Evolutionary conservation across 495 filamentous ascomycete genomes (phyloP).

Genomic region (Podospora appendiculata): DNA sequence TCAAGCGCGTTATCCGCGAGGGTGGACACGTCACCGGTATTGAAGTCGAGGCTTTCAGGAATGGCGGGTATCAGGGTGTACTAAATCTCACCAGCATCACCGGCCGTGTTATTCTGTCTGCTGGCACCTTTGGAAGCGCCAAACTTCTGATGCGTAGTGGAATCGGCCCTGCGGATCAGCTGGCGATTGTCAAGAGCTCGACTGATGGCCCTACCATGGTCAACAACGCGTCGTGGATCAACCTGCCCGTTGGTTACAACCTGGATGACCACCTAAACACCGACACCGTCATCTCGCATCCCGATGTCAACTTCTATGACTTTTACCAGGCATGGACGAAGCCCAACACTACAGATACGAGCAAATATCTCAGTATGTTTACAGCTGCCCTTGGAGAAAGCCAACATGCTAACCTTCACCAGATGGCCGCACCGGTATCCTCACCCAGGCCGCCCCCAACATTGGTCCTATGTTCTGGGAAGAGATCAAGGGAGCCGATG

Average conservation of each 20-base stretch:
- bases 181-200: conserved; percentile 45
- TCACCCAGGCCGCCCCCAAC: conserved; percentile 63
- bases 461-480: conserved; percentile 58
- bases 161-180: conserved; percentile 58
- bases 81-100: conserved; percentile 49
- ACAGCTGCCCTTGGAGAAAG: no score
- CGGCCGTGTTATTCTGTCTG: conserved; percentile 61
- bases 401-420: no score
- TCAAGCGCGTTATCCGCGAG: conserved; percentile 56
- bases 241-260: conserved; percentile 67
- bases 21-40: conserved; percentile 58
- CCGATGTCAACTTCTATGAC: conserved; percentile 54
- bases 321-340: conserved; percentile 52
- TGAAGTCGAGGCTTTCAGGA: conserved; percentile 51
- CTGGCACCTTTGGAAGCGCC: conserved; percentile 64
- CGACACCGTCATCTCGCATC: conserved; percentile 55
- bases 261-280: conserved; percentile 70
- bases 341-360: conserved; percentile 27
- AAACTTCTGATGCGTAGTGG: conserved; percentile 58
- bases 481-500: conserved; percentile 51
- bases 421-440: conserved; percentile 46
- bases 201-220: conserved; percentile 49
- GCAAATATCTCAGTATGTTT: conserved; percentile 20
- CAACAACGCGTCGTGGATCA: conserved; percentile 51
- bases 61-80: conserved; percentile 50